A percentile compares a stretch with the other conserved stretches of the same genome.
Conservation (phyloP, 257 asterid species). For the Plantago elongata region DNA sequence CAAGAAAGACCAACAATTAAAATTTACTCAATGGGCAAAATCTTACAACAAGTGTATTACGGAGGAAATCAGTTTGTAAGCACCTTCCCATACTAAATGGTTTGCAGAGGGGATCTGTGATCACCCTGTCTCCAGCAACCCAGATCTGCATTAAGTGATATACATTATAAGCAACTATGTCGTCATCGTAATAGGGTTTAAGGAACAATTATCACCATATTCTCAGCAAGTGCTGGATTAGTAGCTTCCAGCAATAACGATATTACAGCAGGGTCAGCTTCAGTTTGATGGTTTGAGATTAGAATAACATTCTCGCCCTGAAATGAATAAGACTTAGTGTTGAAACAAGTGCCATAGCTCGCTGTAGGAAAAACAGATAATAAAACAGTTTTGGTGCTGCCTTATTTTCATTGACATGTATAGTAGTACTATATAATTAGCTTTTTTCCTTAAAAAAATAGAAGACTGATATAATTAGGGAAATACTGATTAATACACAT, state of each 20-base stretch:
- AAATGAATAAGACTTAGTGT: slow-evolving; percentile 19
- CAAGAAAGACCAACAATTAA: slow-evolving; percentile 23
- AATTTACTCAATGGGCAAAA: slow-evolving; percentile 15
- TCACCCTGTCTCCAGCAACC: slow-evolving; percentile 96
- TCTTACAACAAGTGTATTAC: slow-evolving; percentile 17
- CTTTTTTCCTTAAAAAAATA: slow-evolving; percentile 8
- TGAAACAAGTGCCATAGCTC: slow-evolving; percentile 22
- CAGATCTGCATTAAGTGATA: slow-evolving; percentile 55
- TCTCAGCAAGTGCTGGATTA: slow-evolving; percentile 68
- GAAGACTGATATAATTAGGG: background rate
- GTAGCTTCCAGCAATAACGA: slow-evolving; percentile 79
- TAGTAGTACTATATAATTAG: slow-evolving; percentile 6
- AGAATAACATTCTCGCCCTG: slow-evolving; percentile 92
- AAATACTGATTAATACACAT: background rate
- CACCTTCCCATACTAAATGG: slow-evolving; percentile 99
- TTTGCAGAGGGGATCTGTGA: slow-evolving; percentile 94
- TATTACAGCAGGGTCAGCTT: slow-evolving; percentile 95
- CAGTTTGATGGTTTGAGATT: slow-evolving; percentile 96
- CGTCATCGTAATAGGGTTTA: slow-evolving; percentile 16
- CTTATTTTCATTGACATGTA: slow-evolving; percentile 9
- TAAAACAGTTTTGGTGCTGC: slow-evolving; percentile 6
- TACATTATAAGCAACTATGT: slow-evolving; percentile 19
- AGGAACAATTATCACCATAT: slow-evolving; percentile 44
- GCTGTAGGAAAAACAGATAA: slow-evolving; percentile 19
- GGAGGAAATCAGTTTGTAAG: slow-evolving; percentile 8